Evolutionary conservation across 2,329 filamentous ascomycete genomes (phyloP).

Genomic region (Aspergillus sp.): DNA sequence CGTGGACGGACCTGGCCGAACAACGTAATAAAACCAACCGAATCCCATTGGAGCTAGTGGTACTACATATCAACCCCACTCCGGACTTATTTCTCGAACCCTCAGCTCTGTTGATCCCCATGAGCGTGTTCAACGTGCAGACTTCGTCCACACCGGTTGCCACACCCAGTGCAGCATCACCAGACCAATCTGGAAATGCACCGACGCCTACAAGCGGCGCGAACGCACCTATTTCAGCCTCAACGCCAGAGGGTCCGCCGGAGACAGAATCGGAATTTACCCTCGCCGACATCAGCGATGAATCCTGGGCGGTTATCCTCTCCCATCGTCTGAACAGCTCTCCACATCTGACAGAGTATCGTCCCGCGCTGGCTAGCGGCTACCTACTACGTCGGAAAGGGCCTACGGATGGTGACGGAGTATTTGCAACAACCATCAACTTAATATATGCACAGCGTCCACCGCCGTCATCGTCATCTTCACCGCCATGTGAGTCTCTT

Average conservation of each 20-base stretch:
- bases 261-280: conserved; percentile 49
- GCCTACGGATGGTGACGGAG: conserved; percentile 33
- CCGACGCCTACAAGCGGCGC: conserved; percentile 28
- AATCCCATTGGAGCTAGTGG: conserved; percentile 27
- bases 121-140: conserved; percentile 25
- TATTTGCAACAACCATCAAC: conserved; percentile 35
- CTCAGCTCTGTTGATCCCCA: conserved; percentile 24
- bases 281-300: conserved; percentile 51
- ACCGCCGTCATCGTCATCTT: conserved; percentile 16
- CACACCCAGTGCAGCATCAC: conserved; percentile 33
- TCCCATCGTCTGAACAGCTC: conserved; percentile 41
- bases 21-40: conserved; percentile 30
- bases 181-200: conserved; percentile 35
- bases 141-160: conserved; percentile 31
- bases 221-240: conserved; percentile 30
- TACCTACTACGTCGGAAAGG: conserved; percentile 41
- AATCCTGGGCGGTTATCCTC: conserved; percentile 52
- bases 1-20: conserved; percentile 30
- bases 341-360: conserved; percentile 33
- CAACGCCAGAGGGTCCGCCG: conserved; percentile 24
- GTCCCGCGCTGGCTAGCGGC: conserved; percentile 38
- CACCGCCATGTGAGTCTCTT: conserved; percentile 25
- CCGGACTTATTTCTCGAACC: conserved; percentile 30
- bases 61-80: conserved; percentile 27
- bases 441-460: conserved; percentile 30